Evolutionary conservation across 108 stramenopile species (phyloP).

Genomic region (Skeletonema grethae): DNA sequence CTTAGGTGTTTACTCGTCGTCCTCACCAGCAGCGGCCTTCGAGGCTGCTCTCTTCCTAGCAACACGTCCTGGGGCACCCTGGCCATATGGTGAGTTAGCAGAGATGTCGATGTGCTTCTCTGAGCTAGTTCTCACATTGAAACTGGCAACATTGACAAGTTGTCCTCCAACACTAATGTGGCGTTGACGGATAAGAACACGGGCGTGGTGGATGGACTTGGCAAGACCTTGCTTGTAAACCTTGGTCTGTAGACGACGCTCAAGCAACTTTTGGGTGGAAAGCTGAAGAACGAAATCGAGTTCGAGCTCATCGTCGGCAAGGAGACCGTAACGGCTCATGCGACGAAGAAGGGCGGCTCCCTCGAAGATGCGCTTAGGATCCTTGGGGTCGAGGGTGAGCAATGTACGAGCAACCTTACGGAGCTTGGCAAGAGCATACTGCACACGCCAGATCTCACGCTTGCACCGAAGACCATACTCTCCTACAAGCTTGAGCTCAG

Average conservation of each 20-base stretch:
- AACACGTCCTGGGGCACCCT: constrained; percentile 97
- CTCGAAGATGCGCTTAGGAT: constrained; percentile 99
- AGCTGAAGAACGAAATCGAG: constrained; percentile 98
- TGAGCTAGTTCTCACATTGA: constrained; percentile 96
- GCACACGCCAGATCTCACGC: constrained; percentile 99
- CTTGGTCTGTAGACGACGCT: constrained; percentile 97
- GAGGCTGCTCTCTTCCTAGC: constrained; percentile 94
- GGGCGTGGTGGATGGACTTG: constrained; percentile 99
- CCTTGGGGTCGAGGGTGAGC: constrained; percentile 95
- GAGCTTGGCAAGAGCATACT: constrained; percentile 98
- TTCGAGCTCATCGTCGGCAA: constrained; percentile 96
- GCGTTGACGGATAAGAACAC: constrained; percentile 98
- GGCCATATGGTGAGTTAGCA: constrained; percentile 95
- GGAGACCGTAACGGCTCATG: constrained; percentile 95
- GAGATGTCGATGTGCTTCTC: constrained; percentile 99
- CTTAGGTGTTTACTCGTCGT: constrained; percentile 72
- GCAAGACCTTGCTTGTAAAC: constrained; percentile 99
- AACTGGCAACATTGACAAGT: constrained; percentile 97
- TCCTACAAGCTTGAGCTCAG: constrained; percentile 97
- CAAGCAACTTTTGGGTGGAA: constrained; percentile 97
- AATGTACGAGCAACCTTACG: constrained; percentile 98
- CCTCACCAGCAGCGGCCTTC: constrained; percentile 91
- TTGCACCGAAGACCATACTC: constrained; percentile 99
- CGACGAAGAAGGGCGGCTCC: constrained; percentile 97
- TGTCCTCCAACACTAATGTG: constrained; percentile 99